Evolutionary conservation across 805 yeast genomes (phyloP).

Genomic region (Lipomyces kockii): DNA sequence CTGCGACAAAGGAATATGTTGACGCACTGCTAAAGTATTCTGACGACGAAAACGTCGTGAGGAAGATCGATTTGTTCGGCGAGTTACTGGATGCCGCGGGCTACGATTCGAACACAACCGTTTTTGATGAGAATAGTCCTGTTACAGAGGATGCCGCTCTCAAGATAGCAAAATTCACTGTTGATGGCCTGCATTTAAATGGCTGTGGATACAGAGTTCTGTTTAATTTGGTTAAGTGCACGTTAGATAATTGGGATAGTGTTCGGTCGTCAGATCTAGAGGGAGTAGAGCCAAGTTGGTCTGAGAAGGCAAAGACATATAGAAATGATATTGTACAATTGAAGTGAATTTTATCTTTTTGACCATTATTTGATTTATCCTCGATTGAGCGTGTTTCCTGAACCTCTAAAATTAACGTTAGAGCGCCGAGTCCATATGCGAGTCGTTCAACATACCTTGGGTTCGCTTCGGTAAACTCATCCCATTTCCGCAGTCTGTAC

Average conservation of each 20-base stretch:
- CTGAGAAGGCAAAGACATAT: conserved; percentile 16
- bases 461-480: conserved; percentile 84
- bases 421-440: not conserved
- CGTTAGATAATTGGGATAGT: conserved; percentile 18
- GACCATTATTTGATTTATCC: conserved; percentile 49
- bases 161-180: conserved; percentile 16
- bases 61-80: conserved; percentile 21
- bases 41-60: conserved; percentile 1
- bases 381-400: conserved; percentile 81
- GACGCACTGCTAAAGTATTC: conserved; percentile 21
- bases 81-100: conserved; percentile 35
- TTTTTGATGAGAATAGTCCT: not conserved
- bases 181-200: conserved; percentile 40
- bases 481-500: conserved; percentile 84
- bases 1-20: conserved; percentile 23
- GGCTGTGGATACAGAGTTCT: conserved; percentile 37
- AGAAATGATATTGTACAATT: not conserved
- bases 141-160: conserved; percentile 9
- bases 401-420: conserved; percentile 53
- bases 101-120: conserved; percentile 15
- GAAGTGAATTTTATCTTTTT: not conserved
- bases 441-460: conserved; percentile 49
- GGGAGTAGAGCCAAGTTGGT: conserved; percentile 43
- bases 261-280: conserved; percentile 13
- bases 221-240: conserved; percentile 10